Conservation (phyloP, 805 yeast species). For the Pichia thaimueangensis region DNA sequence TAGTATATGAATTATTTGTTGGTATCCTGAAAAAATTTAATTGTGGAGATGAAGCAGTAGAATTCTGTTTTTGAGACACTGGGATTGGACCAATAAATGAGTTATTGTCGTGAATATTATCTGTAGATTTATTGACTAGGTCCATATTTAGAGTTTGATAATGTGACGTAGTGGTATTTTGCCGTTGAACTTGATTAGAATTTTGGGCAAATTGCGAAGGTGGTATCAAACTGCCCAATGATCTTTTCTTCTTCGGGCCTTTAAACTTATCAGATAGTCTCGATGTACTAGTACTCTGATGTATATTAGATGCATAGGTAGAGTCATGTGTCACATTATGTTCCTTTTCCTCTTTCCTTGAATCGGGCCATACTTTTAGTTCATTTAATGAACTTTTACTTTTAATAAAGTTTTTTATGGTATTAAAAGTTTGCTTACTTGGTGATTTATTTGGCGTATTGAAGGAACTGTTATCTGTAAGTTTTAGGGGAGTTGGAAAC, state of each 20-base stretch:
- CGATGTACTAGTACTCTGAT: slow-evolving; percentile 1
- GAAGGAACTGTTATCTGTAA: neutral
- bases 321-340: neutral
- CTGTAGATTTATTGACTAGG: neutral
- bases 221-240: slow-evolving; percentile 6
- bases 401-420: slow-evolving; percentile 12
- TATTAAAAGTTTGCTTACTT: slow-evolving; percentile 6
- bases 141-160: neutral
- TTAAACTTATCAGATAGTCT: slow-evolving; percentile 5
- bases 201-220: no score
- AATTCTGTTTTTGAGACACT: neutral
- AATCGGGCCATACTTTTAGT: slow-evolving; percentile 4
- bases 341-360: neutral
- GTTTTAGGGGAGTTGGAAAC: neutral
- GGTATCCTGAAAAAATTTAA: no score
- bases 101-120: neutral
- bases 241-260: slow-evolving; percentile 6
- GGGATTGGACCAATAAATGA: neutral
- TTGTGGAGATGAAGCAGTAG: slow-evolving; percentile 2
- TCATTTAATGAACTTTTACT: slow-evolving; percentile 9
- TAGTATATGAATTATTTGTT: neutral
- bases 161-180: neutral
- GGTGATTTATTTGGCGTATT: slow-evolving; percentile 7
- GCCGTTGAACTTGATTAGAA: no score
- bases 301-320: neutral